Base-by-base conservation (phyloP, 1,139 yeast genomes). In the Debaryomyces udenii region DNA sequence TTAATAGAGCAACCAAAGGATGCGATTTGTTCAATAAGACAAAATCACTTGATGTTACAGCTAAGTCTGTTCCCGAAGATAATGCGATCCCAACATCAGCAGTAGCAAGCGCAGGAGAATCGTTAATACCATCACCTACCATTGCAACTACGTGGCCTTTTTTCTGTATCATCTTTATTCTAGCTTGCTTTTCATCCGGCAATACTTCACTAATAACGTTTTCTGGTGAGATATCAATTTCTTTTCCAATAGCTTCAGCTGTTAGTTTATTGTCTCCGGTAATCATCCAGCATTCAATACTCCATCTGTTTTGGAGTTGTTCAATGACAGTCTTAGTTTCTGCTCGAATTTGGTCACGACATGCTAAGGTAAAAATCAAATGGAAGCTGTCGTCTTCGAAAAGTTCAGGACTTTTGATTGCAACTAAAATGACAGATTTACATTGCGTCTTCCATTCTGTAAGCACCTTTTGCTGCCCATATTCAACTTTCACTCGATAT, bases 151-250 rank as follows among this genome's bases (percentile, higher is more conserved):
- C 57, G 3, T 56, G 50, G 39, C 53, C 57, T 4, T 65, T 60
- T 11, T 57, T 58, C 52, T 82, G 85, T 16, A 86, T 68, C 67
- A 73, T 66, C 48, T 74, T 67, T 29, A 86, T 68, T 51, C 77
- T 76, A 9, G 69, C 74, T 17, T 87, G 84, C 58, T 86, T 86
- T 43, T 82, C 87, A 40, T 80, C 79, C 0, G 94, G 94, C 29
- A 86, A 64, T 5, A 86, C 93, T 37, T 81, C 88, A 17, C 90
- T 83, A 34, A 85, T 70, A n/a, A 86, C 83, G 41, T 78, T 70
- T 2, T 67, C 68, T 2, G 56, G 52, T 0, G 64, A 53, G 18
- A 86, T 82, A 0, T 87, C 86, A 24, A 86, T 68, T 50, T 82
- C 85, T 6, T 57, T 53, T 0, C 86, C 94, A 24, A 86, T 81